Conservation (phyloP, 345 rosid genomes). For the Cardamine occulta region DNA sequence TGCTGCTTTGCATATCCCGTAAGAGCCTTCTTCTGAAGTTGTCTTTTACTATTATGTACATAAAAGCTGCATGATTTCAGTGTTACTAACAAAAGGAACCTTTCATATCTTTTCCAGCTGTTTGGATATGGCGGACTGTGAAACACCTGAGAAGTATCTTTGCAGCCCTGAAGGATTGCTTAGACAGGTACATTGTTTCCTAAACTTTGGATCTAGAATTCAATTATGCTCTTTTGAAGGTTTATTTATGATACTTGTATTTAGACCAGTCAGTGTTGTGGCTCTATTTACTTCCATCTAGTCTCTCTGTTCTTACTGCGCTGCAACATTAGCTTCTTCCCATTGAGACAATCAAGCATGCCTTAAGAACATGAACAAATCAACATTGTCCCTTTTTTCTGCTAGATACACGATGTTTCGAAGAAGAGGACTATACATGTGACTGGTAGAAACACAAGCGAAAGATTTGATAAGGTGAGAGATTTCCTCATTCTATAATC, state of each 20-base stretch:
- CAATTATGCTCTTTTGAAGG: background rate
- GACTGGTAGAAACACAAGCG: constrained; percentile 67
- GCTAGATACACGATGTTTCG: constrained; percentile 54
- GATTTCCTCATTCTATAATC: constrained; percentile 20
- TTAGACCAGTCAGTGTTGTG: background rate
- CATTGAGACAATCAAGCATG: constrained; percentile 13
- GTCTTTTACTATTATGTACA: background rate
- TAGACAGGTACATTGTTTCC: constrained; percentile 51
- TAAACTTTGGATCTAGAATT: background rate
- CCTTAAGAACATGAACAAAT: constrained; percentile 10
- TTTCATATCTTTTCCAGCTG: constrained; percentile 48
- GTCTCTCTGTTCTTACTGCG: constrained; percentile 15
- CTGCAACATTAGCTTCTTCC: constrained; percentile 7
- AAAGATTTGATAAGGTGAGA: constrained; percentile 58
- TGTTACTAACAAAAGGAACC: constrained; percentile 9
- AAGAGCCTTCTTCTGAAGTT: constrained; percentile 37
- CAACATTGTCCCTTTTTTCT: constrained; percentile 18
- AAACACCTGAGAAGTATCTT: constrained; percentile 60
- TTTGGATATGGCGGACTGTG: constrained; percentile 66
- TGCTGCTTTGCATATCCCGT: constrained; percentile 70
- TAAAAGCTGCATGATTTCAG: constrained; percentile 16
- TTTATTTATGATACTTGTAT: constrained; percentile 7
- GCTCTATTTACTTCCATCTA: constrained; percentile 18
- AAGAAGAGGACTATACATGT: constrained; percentile 56
- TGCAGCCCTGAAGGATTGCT: constrained; percentile 77